Percentiles rank a stretch among this genome's conserved stretches.
Evolutionary conservation across 2,329 filamentous ascomycete species (phyloP).

Genomic region (Alternaria metachromatica): DNA sequence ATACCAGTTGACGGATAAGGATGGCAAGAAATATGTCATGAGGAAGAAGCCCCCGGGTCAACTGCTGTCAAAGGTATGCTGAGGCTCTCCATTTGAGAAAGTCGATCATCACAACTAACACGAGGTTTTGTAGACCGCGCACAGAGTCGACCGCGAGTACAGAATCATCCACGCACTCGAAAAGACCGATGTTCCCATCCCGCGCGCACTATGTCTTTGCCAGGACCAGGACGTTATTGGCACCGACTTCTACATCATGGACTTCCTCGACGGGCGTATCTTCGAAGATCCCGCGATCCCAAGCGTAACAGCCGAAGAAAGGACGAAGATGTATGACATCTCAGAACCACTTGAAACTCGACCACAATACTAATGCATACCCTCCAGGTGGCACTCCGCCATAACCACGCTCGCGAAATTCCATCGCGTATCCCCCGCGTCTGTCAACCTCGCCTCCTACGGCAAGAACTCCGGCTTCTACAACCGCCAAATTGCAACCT

Average conservation of each 20-base stretch:
- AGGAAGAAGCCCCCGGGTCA: conserved; percentile 98
- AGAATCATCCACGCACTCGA: conserved; percentile 85
- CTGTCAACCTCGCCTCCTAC: conserved; percentile 73
- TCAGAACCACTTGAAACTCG: neutral
- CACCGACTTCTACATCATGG: conserved; percentile 97
- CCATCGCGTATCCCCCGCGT: conserved; percentile 73
- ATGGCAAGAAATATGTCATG: conserved; percentile 79
- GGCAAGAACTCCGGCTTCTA: conserved; percentile 82
- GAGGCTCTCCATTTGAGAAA: neutral
- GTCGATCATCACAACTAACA: neutral
- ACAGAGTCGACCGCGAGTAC: conserved; percentile 96
- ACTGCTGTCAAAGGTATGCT: conserved; percentile 69
- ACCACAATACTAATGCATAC: neutral
- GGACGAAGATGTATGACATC: conserved; percentile 68
- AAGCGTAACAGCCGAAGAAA: conserved; percentile 69
- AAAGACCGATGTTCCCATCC: conserved; percentile 82
- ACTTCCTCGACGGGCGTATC: conserved; percentile 91
- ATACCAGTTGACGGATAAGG: conserved; percentile 81
- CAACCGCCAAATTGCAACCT: conserved; percentile 82
- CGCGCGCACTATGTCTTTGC: conserved; percentile 82
- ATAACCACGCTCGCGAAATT: conserved; percentile 83
- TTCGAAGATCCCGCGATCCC: conserved; percentile 88
- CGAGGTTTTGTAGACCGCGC: conserved; percentile 70
- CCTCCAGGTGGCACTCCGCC: conserved; percentile 77
- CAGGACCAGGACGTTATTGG: conserved; percentile 81